Evolutionary conservation across 306 rosid genomes (phyloP), one percentile per base, ranked within the genome.

Genomic region (Dryas alaskensis): DNA sequence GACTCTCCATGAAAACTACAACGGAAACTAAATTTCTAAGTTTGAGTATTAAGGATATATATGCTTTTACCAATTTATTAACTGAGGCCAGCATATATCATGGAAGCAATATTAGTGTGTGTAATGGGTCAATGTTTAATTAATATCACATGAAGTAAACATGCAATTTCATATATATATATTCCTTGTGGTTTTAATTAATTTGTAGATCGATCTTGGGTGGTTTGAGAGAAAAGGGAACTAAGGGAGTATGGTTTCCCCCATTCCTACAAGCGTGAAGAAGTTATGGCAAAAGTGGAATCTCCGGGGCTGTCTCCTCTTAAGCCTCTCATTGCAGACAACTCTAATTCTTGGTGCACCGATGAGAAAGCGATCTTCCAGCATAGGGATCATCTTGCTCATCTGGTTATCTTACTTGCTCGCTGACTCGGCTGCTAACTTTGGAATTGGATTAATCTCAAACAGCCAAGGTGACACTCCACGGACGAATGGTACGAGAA

Each of bases 231-330:
- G 46, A 50, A 49, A 68, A 50, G 60, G 54, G 60, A 75, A 14
- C 13, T 11, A 60, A 50, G 60, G 48, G 51, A 60, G 70, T 40
- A 66, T 83, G 81, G 71, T 60, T 6, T 47, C 62, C 49, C 60
- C 80, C 2, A 73, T 86, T 11, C 83, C 84, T 7, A 6, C 4
- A 9, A 8, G 2, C 7, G 53, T 84, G 43, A 67, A 77, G 75
- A 65, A 40, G 57, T 7, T 73, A 43, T 86, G 87, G 86, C 78
- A 77, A 27, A 25, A 0, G 72, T 86, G 90, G 90, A 79, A 86
- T 68, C 76, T 84, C 53, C 74, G 87, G 27, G 63, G 49, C 31
- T 43, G 79, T 0, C 19, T 85, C 42, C 58, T 85, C 31, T 47
- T 76, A 13, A 85, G 88, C 48, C 84, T 85, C 31, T 51, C 79